Percentiles rank a stretch among this genome's conserved stretches.
Conservation (phyloP, 495 filamentous ascomycete species). For the Barbatosphaeria neglecta region DNA sequence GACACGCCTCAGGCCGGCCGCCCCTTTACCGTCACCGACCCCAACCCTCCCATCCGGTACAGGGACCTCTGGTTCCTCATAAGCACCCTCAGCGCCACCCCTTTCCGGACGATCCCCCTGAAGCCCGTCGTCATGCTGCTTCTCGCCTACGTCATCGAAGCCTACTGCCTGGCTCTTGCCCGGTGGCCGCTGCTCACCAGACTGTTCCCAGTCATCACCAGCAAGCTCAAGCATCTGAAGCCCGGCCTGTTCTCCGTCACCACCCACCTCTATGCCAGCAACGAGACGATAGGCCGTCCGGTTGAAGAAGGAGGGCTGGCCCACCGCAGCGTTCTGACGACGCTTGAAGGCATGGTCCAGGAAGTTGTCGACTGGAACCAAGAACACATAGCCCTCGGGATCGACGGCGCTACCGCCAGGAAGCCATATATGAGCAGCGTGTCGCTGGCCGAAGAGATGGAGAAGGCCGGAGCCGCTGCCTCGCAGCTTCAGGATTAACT, state of each 20-base stretch:
- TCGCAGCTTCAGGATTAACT: background rate
- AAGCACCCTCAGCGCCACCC: conserved; percentile 16
- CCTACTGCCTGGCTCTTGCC: conserved; percentile 32
- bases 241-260: conserved; percentile 42
- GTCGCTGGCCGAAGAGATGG: conserved; percentile 27
- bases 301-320: conserved; percentile 39
- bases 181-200: conserved; percentile 27
- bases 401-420: conserved; percentile 1
- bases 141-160: conserved; percentile 36
- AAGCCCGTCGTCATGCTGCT: conserved; percentile 34
- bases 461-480: conserved; percentile 9
- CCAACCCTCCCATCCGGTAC: conserved; percentile 29
- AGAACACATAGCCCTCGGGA: conserved; percentile 14
- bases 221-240: conserved; percentile 38
- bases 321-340: conserved; percentile 37
- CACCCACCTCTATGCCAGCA: conserved; percentile 38
- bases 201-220: conserved; percentile 27
- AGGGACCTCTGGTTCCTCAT: conserved; percentile 12
- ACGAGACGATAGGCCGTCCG: conserved; percentile 27
- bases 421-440: conserved; percentile 27
- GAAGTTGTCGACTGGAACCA: conserved; percentile 43
- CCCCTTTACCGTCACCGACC: conserved; percentile 25
- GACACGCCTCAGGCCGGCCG: conserved; percentile 25
- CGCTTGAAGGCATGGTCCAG: conserved; percentile 42
- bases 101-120: conserved; percentile 20